Base-by-base conservation (phyloP, 1,284 basidiomycete genomes). In the Megacollybia platyphylla region DNA sequence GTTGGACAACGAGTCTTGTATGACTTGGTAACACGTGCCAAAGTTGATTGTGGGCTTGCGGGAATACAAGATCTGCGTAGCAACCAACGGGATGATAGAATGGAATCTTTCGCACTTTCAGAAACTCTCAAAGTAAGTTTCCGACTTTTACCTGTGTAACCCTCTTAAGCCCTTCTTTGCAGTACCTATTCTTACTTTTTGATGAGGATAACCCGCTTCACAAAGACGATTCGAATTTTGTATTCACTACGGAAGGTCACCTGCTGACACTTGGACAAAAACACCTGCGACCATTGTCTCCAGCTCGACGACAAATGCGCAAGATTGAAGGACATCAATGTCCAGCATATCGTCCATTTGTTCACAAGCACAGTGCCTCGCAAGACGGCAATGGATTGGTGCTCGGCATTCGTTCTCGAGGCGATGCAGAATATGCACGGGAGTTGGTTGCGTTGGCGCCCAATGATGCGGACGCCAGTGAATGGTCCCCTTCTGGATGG, bases 171-270 rank as follows among this genome's bases (percentile, higher is more conserved):
- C 11, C 11, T 17, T 5, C 29, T 5, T 30, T 41, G 1, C 48
- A 94, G 86, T 94, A 96, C 64, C 71, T 96, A 9, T 96, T 80
- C 61, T 71, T 97, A 39, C 68, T 94, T 17, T 97, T 97, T 53
- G 90, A 93, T 53, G 88, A 91, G 57, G 73, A 75, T 5, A 88
- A 90, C 50, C 70, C 70, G 0, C 57, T 90, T 27, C 79, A 91
- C 53, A 60, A 55, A 4, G 82, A 87, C 49, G 79, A 87, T 53
- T 85, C 79, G 2, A 80, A 86, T 53, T 84, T 81, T 48, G 85
- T 96, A 2, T 85, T 93, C 55, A 89, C 89, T 1, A 97, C 92
- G 0, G 92, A 97, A 60, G 92, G 91, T 0, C 93, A 97, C 56
- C 73, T 90, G n/a, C 66, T 97, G 20, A 71, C 68, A 13, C 69